Evolutionary conservation across 1,284 basidiomycete genomes (phyloP), one percentile per base, ranked within the genome.

Genomic region (Veloboletus limbatus): DNA sequence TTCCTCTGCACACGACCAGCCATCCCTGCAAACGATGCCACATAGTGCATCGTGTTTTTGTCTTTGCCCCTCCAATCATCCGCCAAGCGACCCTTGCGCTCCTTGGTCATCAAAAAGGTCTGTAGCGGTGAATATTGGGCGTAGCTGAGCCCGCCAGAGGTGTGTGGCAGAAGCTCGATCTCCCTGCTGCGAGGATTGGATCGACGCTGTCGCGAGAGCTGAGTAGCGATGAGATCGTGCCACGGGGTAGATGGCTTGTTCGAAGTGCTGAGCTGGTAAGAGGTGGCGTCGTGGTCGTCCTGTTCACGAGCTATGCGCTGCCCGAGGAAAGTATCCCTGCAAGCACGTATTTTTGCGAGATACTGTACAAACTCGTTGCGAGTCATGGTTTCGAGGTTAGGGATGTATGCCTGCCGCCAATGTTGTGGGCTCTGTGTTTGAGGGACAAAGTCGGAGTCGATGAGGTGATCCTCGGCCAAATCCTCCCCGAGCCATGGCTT

Each of bases 101-200:
- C 69, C 45, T 71, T 71, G 8, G 71, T 71, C 54, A 69, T 71
- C 58, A 82, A 69, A 42, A 69, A 68, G 2, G 72, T 72, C 48
- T 87, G 82, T 28, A 89, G 65, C 7, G 55, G 43, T 6, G 79
- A 69, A 27, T 75, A 69, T 32, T 72, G 68, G 6, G 77, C 60
- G 62, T 90, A 91, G 39, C 70, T 68, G 33, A 89, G 71, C 7
- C 78, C 88, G 30, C 73, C 86, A 31, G 66, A 72, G 17, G 69
- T 72, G 54, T 91, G 88, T 0, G 85, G 85, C 18, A 78, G 70
- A 37, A 77, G 81, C 48, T 80, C 77, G 54, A 91, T 80, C 32
- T 65, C 69, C 43, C 52, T 70, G 18, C 69, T 71, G 10, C 52
- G 48, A 48, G 55, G 43, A 58, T 60, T 31, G 54, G 48, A 52